phyloP scores from a whole-genome alignment of 148 eudicot species.

The Camellia lanceoleosa region DNA sequence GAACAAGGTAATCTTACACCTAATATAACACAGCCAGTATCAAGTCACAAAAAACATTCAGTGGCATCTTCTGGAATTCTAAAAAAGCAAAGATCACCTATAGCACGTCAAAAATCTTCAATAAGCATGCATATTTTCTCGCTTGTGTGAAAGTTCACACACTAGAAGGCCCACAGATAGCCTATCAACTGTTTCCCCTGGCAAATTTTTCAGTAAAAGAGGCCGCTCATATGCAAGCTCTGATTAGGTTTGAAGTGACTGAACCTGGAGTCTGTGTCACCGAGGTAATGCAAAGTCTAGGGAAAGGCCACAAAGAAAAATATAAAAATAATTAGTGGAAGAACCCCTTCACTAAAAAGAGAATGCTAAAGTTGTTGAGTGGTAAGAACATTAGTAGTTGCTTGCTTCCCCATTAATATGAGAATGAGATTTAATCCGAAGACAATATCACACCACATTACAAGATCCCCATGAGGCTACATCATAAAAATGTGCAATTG shows the following conservation, averaged over 20 bases:
- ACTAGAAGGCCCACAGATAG: not conserved
- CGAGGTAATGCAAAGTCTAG: slow-evolving; percentile 63
- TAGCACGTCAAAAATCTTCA: too few relatives aligned
- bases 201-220: not conserved
- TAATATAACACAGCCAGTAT: too few relatives aligned
- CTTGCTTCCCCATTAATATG: not conserved
- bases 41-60: too few relatives aligned
- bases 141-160: too few relatives aligned
- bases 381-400: not conserved
- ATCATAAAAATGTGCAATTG: too few relatives aligned
- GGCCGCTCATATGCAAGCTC: slow-evolving; percentile 5
- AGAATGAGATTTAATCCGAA: not conserved
- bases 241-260: not conserved
- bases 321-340: slow-evolving; percentile 27
- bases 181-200: not conserved
- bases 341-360: not conserved
- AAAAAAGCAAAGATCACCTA: too few relatives aligned
- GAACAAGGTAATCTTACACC: too few relatives aligned
- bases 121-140: not conserved
- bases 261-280: slow-evolving; percentile 29
- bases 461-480: too few relatives aligned
- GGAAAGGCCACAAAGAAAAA: slow-evolving; percentile 15
- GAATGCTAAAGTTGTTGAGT: not conserved
- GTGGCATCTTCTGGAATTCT: too few relatives aligned
- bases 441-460: not conserved